Evolutionary conservation across 768 basidiomycete genomes (phyloP).

Genomic region (Pleurotus sapidus): DNA sequence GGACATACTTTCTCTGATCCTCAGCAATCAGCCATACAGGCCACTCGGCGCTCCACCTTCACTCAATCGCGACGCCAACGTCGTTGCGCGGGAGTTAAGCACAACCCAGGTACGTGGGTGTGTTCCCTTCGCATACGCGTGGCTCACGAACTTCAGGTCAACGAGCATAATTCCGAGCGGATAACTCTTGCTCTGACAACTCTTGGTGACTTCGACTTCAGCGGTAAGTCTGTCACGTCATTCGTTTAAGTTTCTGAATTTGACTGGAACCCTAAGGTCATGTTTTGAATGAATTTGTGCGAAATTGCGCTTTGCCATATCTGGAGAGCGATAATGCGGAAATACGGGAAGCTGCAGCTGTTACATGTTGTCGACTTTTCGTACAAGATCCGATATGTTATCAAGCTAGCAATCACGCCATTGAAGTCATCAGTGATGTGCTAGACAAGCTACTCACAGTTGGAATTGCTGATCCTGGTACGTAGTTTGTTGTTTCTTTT

Average conservation of each 20-base stretch:
- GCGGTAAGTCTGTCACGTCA: slow-evolving; percentile 45
- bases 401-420: slow-evolving; percentile 93
- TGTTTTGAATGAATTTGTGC: slow-evolving; percentile 92
- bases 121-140: neutral
- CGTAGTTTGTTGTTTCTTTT: neutral
- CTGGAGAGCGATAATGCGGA: slow-evolving; percentile 90
- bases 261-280: slow-evolving; percentile 55
- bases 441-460: slow-evolving; percentile 93
- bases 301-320: slow-evolving; percentile 87
- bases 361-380: slow-evolving; percentile 90
- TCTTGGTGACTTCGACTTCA: slow-evolving; percentile 92
- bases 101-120: slow-evolving; percentile 38
- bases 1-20: slow-evolving; percentile 75
- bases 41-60: slow-evolving; percentile 82
- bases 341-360: slow-evolving; percentile 84
- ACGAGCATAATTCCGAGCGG: slow-evolving; percentile 63
- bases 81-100: slow-evolving; percentile 49
- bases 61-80: slow-evolving; percentile 50
- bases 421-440: slow-evolving; percentile 97
- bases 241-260: neutral
- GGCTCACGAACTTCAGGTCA: slow-evolving; percentile 24
- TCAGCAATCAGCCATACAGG: slow-evolving; percentile 84
- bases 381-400: slow-evolving; percentile 94
- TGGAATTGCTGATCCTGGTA: slow-evolving; percentile 95
- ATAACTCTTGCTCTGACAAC: slow-evolving; percentile 84